Evolutionary conservation across 306 rosid species (phyloP).

Genomic region (Pyrus pyrifolia): DNA sequence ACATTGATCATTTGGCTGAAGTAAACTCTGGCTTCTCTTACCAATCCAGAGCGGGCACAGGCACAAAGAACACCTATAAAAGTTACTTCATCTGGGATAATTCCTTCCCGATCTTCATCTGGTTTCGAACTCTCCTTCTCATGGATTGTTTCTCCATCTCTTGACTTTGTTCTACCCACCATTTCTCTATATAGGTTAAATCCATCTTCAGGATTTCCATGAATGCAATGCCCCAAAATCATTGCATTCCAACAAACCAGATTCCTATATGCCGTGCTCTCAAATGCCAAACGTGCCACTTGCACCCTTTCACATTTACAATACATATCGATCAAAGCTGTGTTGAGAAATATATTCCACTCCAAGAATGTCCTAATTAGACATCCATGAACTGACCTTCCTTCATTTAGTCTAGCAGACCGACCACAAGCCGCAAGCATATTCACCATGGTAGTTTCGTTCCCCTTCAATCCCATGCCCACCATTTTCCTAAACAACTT

Average conservation of each 20-base stretch:
- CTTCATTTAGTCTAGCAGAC: conserved; percentile 56
- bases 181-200: conserved; percentile 39
- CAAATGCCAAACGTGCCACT: conserved; percentile 35
- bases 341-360: conserved; percentile 34
- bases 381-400: conserved; percentile 67
- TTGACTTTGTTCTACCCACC: conserved; percentile 26
- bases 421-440: conserved; percentile 51
- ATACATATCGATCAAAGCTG: conserved; percentile 71
- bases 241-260: conserved; percentile 64
- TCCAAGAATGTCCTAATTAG: conserved; percentile 22
- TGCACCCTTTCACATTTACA: conserved; percentile 50
- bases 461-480: conserved; percentile 34
- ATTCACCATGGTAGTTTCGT: conserved; percentile 45
- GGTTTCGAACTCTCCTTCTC: neutral
- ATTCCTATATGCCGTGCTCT: conserved; percentile 34
- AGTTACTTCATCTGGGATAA: conserved; percentile 57
- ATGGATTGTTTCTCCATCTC: conserved; percentile 12
- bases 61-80: conserved; percentile 66
- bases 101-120: conserved; percentile 13
- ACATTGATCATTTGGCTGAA: conserved; percentile 46
- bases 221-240: conserved; percentile 69
- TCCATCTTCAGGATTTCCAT: conserved; percentile 57
- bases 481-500: conserved; percentile 61
- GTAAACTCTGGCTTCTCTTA: conserved; percentile 45
- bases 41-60: conserved; percentile 57